phyloP scores from a whole-genome alignment of 2,329 filamentous ascomycete species.

The Hypoxylon sp. region DNA sequence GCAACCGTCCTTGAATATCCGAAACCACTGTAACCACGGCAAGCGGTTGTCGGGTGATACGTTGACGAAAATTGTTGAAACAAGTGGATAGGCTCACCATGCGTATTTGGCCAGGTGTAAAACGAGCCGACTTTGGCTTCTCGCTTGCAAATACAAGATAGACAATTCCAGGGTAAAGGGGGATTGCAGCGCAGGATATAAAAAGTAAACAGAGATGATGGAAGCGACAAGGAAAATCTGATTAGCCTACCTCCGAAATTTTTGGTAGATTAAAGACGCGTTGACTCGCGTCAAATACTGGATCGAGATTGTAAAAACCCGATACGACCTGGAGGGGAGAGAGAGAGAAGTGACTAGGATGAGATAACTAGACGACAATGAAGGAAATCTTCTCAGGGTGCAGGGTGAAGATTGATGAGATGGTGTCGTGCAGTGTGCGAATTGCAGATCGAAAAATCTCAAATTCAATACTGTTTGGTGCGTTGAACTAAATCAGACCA shows the following conservation, averaged over 20 bases:
- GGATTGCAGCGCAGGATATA: neutral
- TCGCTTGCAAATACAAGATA: neutral
- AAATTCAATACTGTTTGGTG: slow-evolving; percentile 42
- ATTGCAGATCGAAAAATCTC: slow-evolving; percentile 4
- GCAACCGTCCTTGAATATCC: neutral
- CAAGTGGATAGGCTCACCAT: neutral
- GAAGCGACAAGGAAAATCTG: slow-evolving; percentile 12
- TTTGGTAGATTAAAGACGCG: slow-evolving; percentile 25
- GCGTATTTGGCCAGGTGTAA: neutral
- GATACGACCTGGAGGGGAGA: neutral
- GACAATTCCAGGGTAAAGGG: slow-evolving; percentile 2
- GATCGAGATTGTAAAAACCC: slow-evolving; percentile 16
- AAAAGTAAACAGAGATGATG: neutral
- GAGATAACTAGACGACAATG: slow-evolving; percentile 9
- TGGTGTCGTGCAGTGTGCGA: slow-evolving; percentile 24
- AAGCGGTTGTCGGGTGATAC: neutral
- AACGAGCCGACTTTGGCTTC: neutral
- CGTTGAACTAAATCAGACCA: slow-evolving; percentile 50
- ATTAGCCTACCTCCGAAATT: slow-evolving; percentile 36
- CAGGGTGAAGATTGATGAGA: slow-evolving; percentile 18
- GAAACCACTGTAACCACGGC: neutral
- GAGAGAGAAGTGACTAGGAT: neutral
- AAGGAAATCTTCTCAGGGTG: slow-evolving; percentile 4
- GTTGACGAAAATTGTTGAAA: slow-evolving; percentile 3
- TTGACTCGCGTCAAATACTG: slow-evolving; percentile 28